Evolutionary conservation across 202 grass and related monocot species (phyloP), one percentile per base, ranked within the genome.

Genomic region (Panicum hallii): DNA sequence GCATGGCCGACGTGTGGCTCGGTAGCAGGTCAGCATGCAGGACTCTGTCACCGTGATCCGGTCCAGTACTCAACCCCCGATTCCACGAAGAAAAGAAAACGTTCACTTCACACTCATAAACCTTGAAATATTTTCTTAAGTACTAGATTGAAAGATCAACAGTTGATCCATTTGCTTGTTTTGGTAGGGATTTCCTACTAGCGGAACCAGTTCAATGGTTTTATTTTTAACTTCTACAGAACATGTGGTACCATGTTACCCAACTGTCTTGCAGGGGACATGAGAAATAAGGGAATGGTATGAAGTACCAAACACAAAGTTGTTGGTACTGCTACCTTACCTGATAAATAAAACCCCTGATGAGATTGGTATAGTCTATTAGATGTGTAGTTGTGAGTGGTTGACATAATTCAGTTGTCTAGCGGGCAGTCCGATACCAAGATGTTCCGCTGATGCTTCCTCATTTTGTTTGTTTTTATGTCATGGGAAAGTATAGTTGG

Each of bases 381-480:
- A 60, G 30, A 72, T 69, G 7, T 42, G 42, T 19, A 47, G 7
- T 52, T 72, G 45, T 74, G 10, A 41, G 23, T 73, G 28, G 46
- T 42, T n/a, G 28, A 13, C 26, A 77, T 60, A 28, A 64, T 74
- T 19, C 53, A 57, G 77, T 71, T 38, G 40, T 49, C 63, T 46
- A 63, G 38, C 19, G 4, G 64, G 53, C 56, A 41, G 28, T 11
- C 53, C 5, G 3, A 19, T 14, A 11, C 19, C 63, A 70, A 36
- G 15, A 85, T 75, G 30, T 20, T 78, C 61, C 17, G 50, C 23
- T 63, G 64, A 71, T 77, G 52, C 54, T 70, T 22, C 10, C 19
- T 77, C n/a, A 64, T 55, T 65, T 45, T 89, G 55, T 77, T 57
- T 49, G 62, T 34, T 75, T 75, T 83, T 55, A 22, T 77, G 72